These are phyloP conservation scores for Solanum chilense DNA, from an alignment of 257 asterid species.

Conservation along the genomic window DNA sequence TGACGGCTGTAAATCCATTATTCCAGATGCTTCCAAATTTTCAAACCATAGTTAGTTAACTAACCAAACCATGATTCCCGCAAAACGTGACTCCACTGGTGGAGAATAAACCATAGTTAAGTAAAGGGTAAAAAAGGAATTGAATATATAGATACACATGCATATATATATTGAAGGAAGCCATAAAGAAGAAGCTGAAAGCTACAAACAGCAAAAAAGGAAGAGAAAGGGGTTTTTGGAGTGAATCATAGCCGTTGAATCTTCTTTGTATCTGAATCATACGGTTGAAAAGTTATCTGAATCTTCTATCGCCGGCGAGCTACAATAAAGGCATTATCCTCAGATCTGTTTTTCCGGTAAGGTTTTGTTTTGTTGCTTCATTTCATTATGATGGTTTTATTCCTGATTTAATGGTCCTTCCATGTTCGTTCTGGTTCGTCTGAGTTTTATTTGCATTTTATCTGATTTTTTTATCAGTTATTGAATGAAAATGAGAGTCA, in stretches of 20 bases:
- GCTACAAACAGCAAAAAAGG: not conserved
- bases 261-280: not conserved
- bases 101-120: not conserved
- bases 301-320: conserved; percentile 3
- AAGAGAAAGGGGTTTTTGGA: conserved; percentile 11
- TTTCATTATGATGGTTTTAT: not conserved
- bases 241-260: conserved; percentile 16
- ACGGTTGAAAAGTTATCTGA: not conserved
- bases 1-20: conserved; percentile 18
- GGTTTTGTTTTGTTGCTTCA: conserved; percentile 6
- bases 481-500: not conserved
- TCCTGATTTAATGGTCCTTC: not conserved
- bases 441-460: not conserved
- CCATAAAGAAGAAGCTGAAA: not conserved
- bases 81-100: not conserved
- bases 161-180: not conserved
- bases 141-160: not conserved
- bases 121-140: not conserved
- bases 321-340: conserved; percentile 7
- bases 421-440: not conserved
- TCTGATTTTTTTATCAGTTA: not conserved
- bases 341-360: conserved; percentile 70
- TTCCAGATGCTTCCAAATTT: conserved; percentile 42
- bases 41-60: not conserved
- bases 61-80: not conserved